Evolutionary conservation across 1,284 basidiomycete species (phyloP), one percentile per base, ranked within the genome.

Genomic region (Singerocomus rubriflavus): DNA sequence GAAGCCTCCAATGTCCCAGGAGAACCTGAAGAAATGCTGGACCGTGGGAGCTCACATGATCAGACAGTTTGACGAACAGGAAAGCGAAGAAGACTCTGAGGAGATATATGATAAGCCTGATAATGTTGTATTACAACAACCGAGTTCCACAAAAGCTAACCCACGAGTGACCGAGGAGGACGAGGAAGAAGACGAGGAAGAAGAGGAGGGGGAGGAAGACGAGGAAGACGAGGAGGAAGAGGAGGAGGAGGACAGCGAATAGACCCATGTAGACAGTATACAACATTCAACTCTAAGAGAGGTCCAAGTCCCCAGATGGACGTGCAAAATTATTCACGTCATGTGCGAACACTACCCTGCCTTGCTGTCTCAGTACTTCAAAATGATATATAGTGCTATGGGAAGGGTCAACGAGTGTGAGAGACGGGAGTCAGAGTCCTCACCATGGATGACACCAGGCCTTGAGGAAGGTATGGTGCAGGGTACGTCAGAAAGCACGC

Each of bases 371-470:
- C 64, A 79, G 50, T 79, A 79, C 58, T 82, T 89, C 57, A 86
- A 67, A 56, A 88, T 88, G 65, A 89, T 86, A 68, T 87, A 89
- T 13, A 89, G 64, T 21, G 87, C 85, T 85, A 41, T 50, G 38
- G 10, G 13, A 16, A 14, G 5, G 29, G 54, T 54, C n/a, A 50
- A 25, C 16, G 29, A 13, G 38, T 5, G 13, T 10, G 38, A 29
- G 32, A 36, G 11, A 26, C 4, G 35, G 17, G 2, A n/a, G 32
- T 52, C 16, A 37, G 44, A 44, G 32, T 48, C 56, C 74, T 54
- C 56, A 82, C 84, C 83, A 60, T 90, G 87, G 54, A 88, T 82
- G 67, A 89, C 79, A 59, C 87, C 87, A 29, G 88, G 87, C 57
- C 84, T 86, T 47, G 41, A 1, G 34, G 5, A 42, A 46, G 36